Conservation (phyloP, 1,284 basidiomycete genomes). For the Apiotrichum akiyoshidainum region DNA sequence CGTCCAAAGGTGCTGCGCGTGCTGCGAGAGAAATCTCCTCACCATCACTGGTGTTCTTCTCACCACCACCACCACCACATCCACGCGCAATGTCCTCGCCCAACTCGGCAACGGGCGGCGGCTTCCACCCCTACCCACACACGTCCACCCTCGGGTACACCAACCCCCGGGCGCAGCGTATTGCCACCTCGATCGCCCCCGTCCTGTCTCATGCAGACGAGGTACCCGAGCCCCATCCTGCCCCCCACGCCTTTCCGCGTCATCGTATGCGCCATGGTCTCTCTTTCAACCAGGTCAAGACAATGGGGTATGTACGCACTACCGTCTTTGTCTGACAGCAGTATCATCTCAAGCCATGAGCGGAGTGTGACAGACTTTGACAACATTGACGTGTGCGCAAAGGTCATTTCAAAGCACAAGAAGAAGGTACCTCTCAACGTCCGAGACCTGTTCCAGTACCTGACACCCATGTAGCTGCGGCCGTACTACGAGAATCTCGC, state of each 20-base stretch:
- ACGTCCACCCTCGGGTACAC: constrained; percentile 14
- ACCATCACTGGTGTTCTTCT: too few relatives aligned
- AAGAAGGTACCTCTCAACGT: constrained; percentile 34
- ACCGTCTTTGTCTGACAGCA: constrained; percentile 5
- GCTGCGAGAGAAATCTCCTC: too few relatives aligned
- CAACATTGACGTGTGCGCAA: constrained; percentile 1
- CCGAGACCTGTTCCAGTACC: not conserved
- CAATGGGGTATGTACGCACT: constrained; percentile 3
- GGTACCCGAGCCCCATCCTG: not conserved
- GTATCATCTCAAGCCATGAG: constrained; percentile 36
- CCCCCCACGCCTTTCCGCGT: constrained; percentile 1
- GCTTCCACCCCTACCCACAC: constrained; percentile 11
- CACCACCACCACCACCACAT: too few relatives aligned
- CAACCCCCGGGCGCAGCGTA: constrained; percentile 5
- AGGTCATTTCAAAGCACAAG: constrained; percentile 23
- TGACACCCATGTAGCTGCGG: constrained; percentile 29
- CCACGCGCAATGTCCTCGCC: not conserved
- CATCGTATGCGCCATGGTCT: constrained; percentile 16
- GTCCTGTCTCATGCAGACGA: not conserved
- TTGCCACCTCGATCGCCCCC: not conserved
- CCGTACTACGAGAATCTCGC: constrained; percentile 45
- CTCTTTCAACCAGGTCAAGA: constrained; percentile 14
- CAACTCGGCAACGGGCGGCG: constrained; percentile 1
- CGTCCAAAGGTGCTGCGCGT: too few relatives aligned
- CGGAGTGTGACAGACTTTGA: constrained; percentile 35